Evolutionary conservation across 345 rosid genomes (phyloP).

Genomic region (Cardamine occulta): DNA sequence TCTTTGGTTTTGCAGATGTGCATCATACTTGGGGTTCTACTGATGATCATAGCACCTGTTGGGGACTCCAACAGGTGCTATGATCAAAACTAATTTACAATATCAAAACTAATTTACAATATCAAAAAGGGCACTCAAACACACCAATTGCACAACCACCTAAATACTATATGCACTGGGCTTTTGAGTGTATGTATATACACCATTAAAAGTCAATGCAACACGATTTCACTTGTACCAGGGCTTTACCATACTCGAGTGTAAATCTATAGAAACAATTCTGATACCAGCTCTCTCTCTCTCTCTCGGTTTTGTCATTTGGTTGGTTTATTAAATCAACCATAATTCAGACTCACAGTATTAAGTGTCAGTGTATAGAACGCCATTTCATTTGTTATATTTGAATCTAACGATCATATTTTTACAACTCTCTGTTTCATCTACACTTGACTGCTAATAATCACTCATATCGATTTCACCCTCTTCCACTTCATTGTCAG

Average conservation of each 20-base stretch:
- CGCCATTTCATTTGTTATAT: neutral
- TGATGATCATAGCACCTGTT: constrained; percentile 69
- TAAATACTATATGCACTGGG: neutral
- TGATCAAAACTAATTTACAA: constrained; percentile 43
- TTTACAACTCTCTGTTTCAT: neutral
- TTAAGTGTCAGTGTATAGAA: neutral
- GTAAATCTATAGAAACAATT: neutral
- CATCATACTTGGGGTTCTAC: constrained; percentile 56
- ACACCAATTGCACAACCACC: neutral
- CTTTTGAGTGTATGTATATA: neutral
- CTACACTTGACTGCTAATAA: neutral
- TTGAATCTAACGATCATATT: neutral
- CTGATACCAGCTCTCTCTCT: neutral
- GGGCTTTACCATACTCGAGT: neutral
- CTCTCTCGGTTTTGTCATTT: neutral
- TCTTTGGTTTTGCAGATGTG: constrained; percentile 67
- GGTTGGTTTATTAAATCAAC: neutral
- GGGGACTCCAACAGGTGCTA: no score
- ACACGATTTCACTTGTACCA: neutral
- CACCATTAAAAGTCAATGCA: no score
- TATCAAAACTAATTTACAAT: constrained; percentile 30
- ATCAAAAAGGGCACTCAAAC: neutral
- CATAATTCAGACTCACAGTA: neutral
- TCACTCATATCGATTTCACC: constrained; percentile 40
- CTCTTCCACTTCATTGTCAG: constrained; percentile 31